Evolutionary conservation across 345 rosid genomes (phyloP), one percentile per base, ranked within the genome.

Genomic region (Camelina hispida): DNA sequence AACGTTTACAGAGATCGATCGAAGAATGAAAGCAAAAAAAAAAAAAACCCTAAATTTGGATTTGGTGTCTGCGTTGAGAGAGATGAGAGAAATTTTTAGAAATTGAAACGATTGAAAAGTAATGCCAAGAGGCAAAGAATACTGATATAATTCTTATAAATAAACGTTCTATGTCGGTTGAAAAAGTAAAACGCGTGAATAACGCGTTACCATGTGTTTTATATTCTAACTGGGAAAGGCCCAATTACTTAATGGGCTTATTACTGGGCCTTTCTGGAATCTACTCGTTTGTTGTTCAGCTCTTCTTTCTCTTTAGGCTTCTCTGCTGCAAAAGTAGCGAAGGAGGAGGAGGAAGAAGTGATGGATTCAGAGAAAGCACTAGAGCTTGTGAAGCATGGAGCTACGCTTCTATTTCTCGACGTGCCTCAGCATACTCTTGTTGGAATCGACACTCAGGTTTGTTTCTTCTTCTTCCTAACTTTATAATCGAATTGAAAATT

Each of bases 371-470:
- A 88, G 12, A 83, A 83, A 42, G 97, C 97, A 32, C 69, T 87
- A 9, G 93, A 92, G 78, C 85, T 86, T n/a, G 92, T 86, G 28
- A 86, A 82, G 84, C 85, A 76, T 6, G 97, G 97, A 75, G 91
- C 81, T 43, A 79, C 97, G 3, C 88, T 95, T 70, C 92, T 92
- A 42, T 89, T 89, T 48, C 89, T 95, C n/a, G 97, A 87, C 69
- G 96, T 95, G 72, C 99, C 97, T 79, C 86, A 85, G 66, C 66
- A 83, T 79, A 87, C 97, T 9, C 86, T 92, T 57, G 23, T 92
- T 60, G 97, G 97, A 66, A 84, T 95, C 68, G 97, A 95, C 50
- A 87, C 93, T 69, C 97, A 87, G 91, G 97, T 89, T 48, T 7
- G 20, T 48, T 17, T 7, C 12, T 17, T 48, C 53, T 8, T 48